Base-by-base conservation (phyloP, 1,139 yeast genomes). In the Protomyces macrosporus region DNA sequence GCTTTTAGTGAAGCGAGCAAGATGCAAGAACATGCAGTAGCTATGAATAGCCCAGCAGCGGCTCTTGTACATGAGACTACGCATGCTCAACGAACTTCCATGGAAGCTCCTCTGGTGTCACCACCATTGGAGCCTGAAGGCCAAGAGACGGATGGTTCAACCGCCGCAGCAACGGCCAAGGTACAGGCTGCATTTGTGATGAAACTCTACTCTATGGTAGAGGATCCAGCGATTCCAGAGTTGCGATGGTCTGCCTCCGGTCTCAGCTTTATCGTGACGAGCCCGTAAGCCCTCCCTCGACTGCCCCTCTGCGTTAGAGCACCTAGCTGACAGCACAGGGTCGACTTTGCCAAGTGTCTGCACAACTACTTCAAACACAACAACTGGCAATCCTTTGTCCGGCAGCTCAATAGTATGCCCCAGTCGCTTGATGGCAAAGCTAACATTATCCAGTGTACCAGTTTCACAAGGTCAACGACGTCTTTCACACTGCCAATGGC, bases 311-410 rank as follows among this genome's bases (percentile, higher is more conserved):
- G n/a, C 23, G 23, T 23, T 23, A 23, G 23, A 23, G 2, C 23
- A 23, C 23, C 23, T n/a, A n/a, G 48, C 48, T 42, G 16, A 42
- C 9, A 16, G 9, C 30, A 9, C 30, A 42, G 48, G 9, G 79
- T 77, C 67, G 77, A 77, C 69, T 78, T 78, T 67, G 82, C 84
- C 34, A 81, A 81, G 68, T 87, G 84, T 6, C 75, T 87, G 67
- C 81, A 87, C 58, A 82, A 79, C 67, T 87, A 85, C 74, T 88
- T 88, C 75, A 88, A 88, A 73, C 95, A 88, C 75, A 87, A 85
- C 65, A 86, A 86, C 71, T 82, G 85, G 60, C 86, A 89, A 6
- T 82, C 87, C 34, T 86, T 86, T 71, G 86, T 86, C 50, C 78
- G 90, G 66, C 90, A 86, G 70, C 74, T 86, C 58, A 86, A 86